Percentiles rank a stretch among this genome's conserved stretches.
Conservation (phyloP, 208 protist genomes). For the Crithidia acanthocephali region DNA sequence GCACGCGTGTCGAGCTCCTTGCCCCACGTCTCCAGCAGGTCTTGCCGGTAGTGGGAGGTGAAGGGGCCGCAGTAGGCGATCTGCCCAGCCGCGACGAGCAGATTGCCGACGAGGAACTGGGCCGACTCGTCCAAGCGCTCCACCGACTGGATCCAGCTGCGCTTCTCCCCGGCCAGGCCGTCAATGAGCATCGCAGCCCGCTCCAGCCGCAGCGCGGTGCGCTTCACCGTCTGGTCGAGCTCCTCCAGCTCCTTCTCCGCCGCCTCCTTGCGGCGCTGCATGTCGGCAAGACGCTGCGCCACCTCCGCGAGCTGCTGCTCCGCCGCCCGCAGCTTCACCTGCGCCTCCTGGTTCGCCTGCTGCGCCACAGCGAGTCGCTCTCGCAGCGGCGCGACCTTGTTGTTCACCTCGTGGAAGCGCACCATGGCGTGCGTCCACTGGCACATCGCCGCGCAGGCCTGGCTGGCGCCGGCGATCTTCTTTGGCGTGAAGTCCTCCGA, state of each 20-base stretch:
- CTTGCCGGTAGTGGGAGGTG: conserved; percentile 91
- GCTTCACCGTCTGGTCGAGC: conserved; percentile 92
- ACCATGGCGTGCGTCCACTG: conserved; percentile 98
- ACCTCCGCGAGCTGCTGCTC: conserved; percentile 92
- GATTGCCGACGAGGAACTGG: conserved; percentile 95
- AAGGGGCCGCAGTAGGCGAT: conserved; percentile 98
- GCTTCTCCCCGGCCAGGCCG: conserved; percentile 97
- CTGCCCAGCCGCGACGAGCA: conserved; percentile 95
- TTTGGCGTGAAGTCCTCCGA: conserved; percentile 96
- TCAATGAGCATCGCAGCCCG: conserved; percentile 97
- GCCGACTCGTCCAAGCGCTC: conserved; percentile 85
- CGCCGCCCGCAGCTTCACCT: conserved; percentile 91
- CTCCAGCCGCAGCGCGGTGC: conserved; percentile 95
- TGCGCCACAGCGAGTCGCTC: conserved; percentile 90
- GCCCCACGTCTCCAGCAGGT: conserved; percentile 89
- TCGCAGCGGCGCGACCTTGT: conserved; percentile 95
- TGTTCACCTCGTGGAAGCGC: conserved; percentile 96
- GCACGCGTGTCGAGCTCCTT: conserved; percentile 64
- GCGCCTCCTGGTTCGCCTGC: conserved; percentile 91
- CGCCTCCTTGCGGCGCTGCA: conserved; percentile 94
- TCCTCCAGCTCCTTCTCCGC: conserved; percentile 95
- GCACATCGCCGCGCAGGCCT: conserved; percentile 98
- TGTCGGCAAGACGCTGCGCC: conserved; percentile 88
- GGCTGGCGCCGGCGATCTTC: conserved; percentile 95
- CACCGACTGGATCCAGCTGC: conserved; percentile 93